Evolutionary conservation across 2,329 filamentous ascomycete genomes (phyloP).

Genomic region (Pseudocercospora eumusae): DNA sequence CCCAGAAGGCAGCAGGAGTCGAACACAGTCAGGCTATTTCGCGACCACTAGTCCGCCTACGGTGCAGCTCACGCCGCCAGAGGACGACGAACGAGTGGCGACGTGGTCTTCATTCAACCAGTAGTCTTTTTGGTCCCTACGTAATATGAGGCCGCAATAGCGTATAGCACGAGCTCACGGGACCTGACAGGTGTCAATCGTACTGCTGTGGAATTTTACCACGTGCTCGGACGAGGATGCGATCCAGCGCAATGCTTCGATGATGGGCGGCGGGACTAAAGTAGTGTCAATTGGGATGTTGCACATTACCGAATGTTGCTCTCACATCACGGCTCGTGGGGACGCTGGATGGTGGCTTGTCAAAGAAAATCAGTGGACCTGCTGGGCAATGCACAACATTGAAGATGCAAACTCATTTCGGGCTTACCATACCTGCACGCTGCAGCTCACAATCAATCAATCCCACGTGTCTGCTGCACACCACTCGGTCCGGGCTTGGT

Average conservation of each 20-base stretch:
- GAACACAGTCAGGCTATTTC: background rate
- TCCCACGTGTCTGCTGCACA: constrained; percentile 11
- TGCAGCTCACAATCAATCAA: constrained; percentile 9
- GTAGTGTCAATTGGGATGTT: background rate
- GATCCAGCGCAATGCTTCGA: background rate
- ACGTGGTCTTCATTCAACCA: background rate
- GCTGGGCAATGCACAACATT: background rate
- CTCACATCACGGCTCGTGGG: background rate
- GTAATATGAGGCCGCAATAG: background rate
- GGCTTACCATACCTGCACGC: background rate
- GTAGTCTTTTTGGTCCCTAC: background rate
- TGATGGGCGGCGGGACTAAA: background rate
- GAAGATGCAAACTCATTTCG: constrained; percentile 2
- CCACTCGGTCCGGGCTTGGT: background rate
- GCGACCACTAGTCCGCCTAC: background rate
- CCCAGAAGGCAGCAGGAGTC: background rate
- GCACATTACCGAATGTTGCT: background rate
- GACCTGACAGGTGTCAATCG: constrained; percentile 11
- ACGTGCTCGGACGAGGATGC: background rate
- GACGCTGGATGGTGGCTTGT: background rate
- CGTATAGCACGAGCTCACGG: background rate
- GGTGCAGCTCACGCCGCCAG: background rate
- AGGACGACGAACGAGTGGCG: background rate
- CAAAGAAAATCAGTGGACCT: background rate
- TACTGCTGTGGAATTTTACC: background rate